phyloP scores from a whole-genome alignment of 2,329 filamentous ascomycete species.

The Fusarium sororula region DNA sequence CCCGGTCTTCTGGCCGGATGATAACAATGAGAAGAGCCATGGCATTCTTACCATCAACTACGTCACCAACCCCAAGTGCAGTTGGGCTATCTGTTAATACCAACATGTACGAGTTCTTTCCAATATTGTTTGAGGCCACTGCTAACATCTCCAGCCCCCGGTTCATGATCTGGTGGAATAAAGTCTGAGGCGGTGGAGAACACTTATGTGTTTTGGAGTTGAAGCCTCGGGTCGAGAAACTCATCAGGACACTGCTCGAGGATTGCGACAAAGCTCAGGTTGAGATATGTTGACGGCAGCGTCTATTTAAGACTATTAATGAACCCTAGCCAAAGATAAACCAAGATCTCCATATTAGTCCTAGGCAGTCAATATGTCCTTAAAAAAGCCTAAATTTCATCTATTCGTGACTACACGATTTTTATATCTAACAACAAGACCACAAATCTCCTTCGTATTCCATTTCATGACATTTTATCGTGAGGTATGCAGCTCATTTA shows the following conservation, averaged over 20 bases:
- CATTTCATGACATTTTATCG: rapidly evolving
- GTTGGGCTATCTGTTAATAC: neutral
- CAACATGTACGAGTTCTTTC: neutral
- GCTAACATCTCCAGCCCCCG: rapidly evolving
- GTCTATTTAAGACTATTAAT: neutral
- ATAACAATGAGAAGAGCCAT: neutral
- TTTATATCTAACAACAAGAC: neutral
- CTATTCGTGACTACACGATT: rapidly evolving
- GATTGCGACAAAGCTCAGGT: rapidly evolving
- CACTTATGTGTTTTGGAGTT: neutral
- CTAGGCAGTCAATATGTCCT: neutral
- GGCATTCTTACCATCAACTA: neutral
- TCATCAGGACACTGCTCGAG: neutral
- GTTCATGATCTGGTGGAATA: neutral
- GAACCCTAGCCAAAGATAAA: rapidly evolving
- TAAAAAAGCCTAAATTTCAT: rapidly evolving
- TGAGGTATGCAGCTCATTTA: too few species aligned
- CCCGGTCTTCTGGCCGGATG: neutral
- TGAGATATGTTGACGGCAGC: rapidly evolving
- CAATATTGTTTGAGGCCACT: rapidly evolving
- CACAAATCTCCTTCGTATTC: too few species aligned
- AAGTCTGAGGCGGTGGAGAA: neutral
- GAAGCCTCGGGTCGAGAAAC: rapidly evolving
- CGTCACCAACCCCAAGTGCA: neutral
- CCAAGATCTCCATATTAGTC: neutral